Percentiles rank a stretch among this genome's conserved stretches.
These are phyloP conservation scores for Erodium trifolium DNA, from an alignment of 441 rosid genomes.

Conservation along the genomic window DNA sequence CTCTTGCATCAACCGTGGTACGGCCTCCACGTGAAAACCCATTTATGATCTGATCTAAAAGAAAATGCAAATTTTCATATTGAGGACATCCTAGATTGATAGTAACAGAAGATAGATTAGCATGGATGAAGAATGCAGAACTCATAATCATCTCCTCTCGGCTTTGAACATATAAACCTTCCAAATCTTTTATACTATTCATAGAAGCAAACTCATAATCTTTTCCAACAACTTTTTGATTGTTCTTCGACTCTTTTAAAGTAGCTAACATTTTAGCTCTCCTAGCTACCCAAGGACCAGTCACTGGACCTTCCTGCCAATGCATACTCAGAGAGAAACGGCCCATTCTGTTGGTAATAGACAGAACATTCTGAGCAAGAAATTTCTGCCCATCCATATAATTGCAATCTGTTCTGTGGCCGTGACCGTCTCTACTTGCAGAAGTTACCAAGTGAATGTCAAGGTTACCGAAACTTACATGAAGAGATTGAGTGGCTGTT, in stretches of 20 bases:
- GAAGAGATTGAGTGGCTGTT: conserved; percentile 40
- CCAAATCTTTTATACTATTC: conserved; percentile 48
- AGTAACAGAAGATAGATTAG: conserved; percentile 40
- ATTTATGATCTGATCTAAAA: conserved; percentile 45
- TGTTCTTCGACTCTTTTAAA: conserved; percentile 43
- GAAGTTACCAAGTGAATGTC: conserved; percentile 52
- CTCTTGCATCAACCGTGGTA: conserved; percentile 23
- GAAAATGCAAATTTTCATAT: conserved; percentile 35
- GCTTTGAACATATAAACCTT: conserved; percentile 42
- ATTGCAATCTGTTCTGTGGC: no score
- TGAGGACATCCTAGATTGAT: conserved; percentile 45
- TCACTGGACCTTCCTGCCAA: conserved; percentile 70
- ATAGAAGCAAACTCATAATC: conserved; percentile 71
- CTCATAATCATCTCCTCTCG: conserved; percentile 62
- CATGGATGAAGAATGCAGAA: conserved; percentile 54
- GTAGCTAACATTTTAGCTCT: conserved; percentile 73
- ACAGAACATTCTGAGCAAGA: conserved; percentile 47
- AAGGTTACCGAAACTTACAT: conserved; percentile 47
- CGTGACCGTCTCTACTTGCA: conserved; percentile 30
- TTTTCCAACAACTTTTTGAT: conserved; percentile 37
- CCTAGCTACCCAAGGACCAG: conserved; percentile 65
- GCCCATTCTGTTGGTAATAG: conserved; percentile 39
- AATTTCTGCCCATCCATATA: conserved; percentile 33
- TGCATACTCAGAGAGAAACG: conserved; percentile 48
- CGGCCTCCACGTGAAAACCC: conserved; percentile 33